Conservation (phyloP, 495 filamentous ascomycete species). For the Aspergillus wentii region DNA sequence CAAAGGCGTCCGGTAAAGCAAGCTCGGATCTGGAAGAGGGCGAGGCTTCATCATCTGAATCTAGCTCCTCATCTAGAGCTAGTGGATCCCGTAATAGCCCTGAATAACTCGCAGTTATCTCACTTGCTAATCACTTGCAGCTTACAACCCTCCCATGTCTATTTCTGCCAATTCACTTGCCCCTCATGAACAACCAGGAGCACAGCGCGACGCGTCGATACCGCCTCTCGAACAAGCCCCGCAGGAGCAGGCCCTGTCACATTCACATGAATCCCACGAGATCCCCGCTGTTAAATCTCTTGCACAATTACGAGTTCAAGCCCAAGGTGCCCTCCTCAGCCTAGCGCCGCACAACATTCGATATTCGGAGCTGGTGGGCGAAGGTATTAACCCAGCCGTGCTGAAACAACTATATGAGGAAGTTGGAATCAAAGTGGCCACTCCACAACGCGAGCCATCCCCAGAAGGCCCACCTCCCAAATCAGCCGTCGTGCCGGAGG, state of each 20-base stretch:
- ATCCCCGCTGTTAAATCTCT: constrained; percentile 21
- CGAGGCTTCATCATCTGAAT: constrained; percentile 19
- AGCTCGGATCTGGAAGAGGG: constrained; percentile 23
- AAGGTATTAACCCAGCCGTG: constrained; percentile 61
- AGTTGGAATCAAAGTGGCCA: constrained; percentile 47
- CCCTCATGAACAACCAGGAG: too few relatives aligned
- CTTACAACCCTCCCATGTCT: constrained; percentile 38
- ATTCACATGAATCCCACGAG: too few relatives aligned
- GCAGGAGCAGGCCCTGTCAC: too few relatives aligned
- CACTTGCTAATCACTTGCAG: constrained; percentile 21
- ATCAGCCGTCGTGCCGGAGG: too few relatives aligned
- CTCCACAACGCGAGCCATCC: constrained; percentile 4
- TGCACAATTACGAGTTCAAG: constrained; percentile 57
- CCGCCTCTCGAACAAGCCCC: too few relatives aligned
- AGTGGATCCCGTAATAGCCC: constrained; percentile 33
- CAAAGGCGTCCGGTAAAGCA: neutral
- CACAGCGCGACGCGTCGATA: too few relatives aligned
- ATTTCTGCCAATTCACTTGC: constrained; percentile 15
- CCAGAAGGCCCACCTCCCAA: neutral
- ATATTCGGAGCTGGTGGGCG: constrained; percentile 63
- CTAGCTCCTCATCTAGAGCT: constrained; percentile 20
- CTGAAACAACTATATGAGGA: constrained; percentile 62
- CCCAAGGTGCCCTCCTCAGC: constrained; percentile 62
- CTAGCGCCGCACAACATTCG: constrained; percentile 60
- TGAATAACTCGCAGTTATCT: neutral